Base-by-base conservation (phyloP, 148 eudicot species). In the Camellia granthamiana region DNA sequence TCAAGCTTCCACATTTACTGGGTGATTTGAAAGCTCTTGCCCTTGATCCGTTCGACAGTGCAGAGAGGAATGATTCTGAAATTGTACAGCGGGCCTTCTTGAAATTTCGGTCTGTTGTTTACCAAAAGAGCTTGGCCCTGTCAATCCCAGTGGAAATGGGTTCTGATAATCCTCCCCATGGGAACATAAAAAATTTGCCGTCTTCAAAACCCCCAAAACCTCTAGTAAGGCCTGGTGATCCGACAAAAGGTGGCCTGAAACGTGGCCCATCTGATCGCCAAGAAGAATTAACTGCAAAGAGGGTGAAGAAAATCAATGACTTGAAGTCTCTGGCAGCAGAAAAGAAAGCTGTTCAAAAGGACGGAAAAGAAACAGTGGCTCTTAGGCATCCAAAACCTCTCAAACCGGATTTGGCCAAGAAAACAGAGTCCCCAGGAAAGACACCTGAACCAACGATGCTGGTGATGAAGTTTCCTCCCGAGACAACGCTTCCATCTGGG, bases 391-490 rank as follows among this genome's bases (percentile, higher is more conserved):
- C 55, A 12, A 84, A 86, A 72, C 69, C 80, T 21, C 66, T 78
- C 42, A 86, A 67, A 79, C 49, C 78, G 43, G 89, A 84, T 61
- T 71, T 81, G 46, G 11, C 78, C 43, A 90, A 86, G 85, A 86
- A 81, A 72, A 83, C 55, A 69, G 86, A 79, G 65, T 78, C 81
- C n/a, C 77, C 75, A 30, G 79, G 71, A 77, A 90, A 83, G 82
- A 49, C 60, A 41, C 89, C 86, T 67, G 92, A 91, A 56, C 94
- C 96, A 0, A 88, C 94, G 5, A 81, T 82, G 88, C 89, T 95
- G 73, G 84, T 90, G 54, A 93, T 95, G 92, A 95, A 89, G 87
- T 95, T 84, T 47, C 97, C 89, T 63, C 71, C 87, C 10, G 88
- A 89, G 18, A 88, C 89, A 14, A 76, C 91, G 0, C 93, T 95